Evolutionary conservation across 257 asterid species (phyloP), one percentile per base, ranked within the genome.

Genomic region (Galeopsis tetrahit): DNA sequence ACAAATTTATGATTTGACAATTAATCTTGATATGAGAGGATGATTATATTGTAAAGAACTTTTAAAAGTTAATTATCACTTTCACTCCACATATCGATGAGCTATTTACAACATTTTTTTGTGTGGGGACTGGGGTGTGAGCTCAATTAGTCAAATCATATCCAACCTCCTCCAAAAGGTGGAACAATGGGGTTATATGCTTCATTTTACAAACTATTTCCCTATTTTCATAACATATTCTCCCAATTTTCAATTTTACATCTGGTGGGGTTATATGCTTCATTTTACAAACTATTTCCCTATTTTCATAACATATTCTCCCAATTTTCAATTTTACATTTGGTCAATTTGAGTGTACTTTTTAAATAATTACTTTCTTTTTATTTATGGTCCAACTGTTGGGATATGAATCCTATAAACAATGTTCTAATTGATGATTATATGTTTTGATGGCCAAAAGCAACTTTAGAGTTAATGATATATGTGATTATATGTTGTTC

Each of bases 121-220:
- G 2, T 39, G 43, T 39, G 43, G 43, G 43, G 43, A 7, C 9
- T 39, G 59, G 15, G 44, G 33, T 48, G 70, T 36, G 78, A 70
- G 77, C 73, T 84, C 77, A 77, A 78, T 36, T 73, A 66, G 84
- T 81, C 79, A 77, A 79, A 82, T 85, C 88, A 83, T 82, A 81
- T 33, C 77, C 78, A 80, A 65, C 83, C 89, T 82, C 89, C 85
- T 64, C 80, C 75, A 61, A 82, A 78, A 80, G 72, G 60, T 33
- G 62, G 56, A 81, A 64, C 71, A 63, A 53, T 71, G 6, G 10
- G 15, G 35, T 38, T 76, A 39, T 40, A 55, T 39, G 68, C 55
- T 74, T 74, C 78, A 77, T 42, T 68, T 82, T 13, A 55, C 38
- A 69, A 52, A 53, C 56, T 33, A 62, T 59, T 31, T 21, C 28